These are phyloP conservation scores for Sugiyamaella americana DNA, from an alignment of 805 yeast genomes.

Conservation along the genomic window DNA sequence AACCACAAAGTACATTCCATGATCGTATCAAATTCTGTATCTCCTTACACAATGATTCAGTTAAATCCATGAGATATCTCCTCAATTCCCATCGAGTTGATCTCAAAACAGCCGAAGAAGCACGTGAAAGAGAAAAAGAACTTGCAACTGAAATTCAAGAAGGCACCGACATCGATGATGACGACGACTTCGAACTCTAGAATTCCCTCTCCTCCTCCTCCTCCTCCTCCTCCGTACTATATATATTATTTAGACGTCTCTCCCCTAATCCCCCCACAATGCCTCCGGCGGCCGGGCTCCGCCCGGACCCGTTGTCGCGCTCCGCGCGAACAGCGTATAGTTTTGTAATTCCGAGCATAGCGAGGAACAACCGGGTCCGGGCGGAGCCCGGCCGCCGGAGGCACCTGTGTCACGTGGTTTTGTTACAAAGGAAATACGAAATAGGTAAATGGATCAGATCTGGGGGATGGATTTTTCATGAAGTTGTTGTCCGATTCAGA, in stretches of 20 bases:
- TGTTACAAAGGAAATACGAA: too few relatives aligned
- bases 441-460: too few relatives aligned
- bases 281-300: constrained; percentile 1
- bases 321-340: background rate
- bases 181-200: constrained; percentile 34
- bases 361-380: background rate
- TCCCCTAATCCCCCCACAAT: too few relatives aligned
- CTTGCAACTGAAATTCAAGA: constrained; percentile 41
- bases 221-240: background rate
- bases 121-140: constrained; percentile 51
- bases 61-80: constrained; percentile 93
- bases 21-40: constrained; percentile 92
- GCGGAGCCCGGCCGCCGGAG: too few relatives aligned
- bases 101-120: constrained; percentile 46
- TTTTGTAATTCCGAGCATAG: background rate
- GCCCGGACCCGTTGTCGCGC: background rate
- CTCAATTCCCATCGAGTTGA: constrained; percentile 45
- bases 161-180: constrained; percentile 38
- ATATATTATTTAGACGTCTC: too few relatives aligned
- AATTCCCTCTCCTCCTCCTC: too few relatives aligned
- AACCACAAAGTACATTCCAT: constrained; percentile 83
- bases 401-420: too few relatives aligned
- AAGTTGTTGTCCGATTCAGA: too few relatives aligned
- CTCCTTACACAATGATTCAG: constrained; percentile 83
- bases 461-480: too few relatives aligned